Evolutionary conservation across 805 yeast species (phyloP).

Genomic region (Wickerhamiella nectarea): DNA sequence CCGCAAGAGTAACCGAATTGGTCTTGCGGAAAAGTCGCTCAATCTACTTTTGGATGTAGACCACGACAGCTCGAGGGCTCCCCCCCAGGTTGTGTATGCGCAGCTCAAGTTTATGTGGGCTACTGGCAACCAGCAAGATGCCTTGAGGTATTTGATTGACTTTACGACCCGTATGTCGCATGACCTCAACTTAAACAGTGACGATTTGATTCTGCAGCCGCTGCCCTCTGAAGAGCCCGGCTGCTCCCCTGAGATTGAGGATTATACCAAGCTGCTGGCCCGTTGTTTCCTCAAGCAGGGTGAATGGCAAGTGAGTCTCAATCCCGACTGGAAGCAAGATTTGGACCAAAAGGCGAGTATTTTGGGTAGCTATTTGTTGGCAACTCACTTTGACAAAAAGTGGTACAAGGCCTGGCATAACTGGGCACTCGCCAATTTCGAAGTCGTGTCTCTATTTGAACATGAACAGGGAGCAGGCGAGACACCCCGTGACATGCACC

Average conservation of each 20-base stretch:
- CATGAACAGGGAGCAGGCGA: constrained; percentile 14
- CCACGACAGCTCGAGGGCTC: constrained; percentile 50
- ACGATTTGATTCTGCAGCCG: constrained; percentile 76
- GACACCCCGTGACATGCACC: background rate
- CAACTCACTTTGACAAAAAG: constrained; percentile 81
- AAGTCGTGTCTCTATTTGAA: constrained; percentile 59
- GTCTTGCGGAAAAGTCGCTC: constrained; percentile 83
- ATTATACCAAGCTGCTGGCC: constrained; percentile 73
- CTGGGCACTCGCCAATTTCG: constrained; percentile 97
- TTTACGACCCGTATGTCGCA: constrained; percentile 84
- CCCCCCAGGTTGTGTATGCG: constrained; percentile 95
- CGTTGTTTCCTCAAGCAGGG: constrained; percentile 95
- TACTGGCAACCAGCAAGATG: constrained; percentile 75
- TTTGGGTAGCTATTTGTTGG: constrained; percentile 79
- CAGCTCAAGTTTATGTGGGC: constrained; percentile 97
- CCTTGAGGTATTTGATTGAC: constrained; percentile 70
- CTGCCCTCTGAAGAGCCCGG: constrained; percentile 60
- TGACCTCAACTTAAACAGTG: constrained; percentile 75
- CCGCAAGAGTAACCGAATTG: constrained; percentile 83
- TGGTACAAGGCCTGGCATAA: constrained; percentile 99
- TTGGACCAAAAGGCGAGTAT: constrained; percentile 58
- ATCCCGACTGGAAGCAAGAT: constrained; percentile 65
- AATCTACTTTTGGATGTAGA: constrained; percentile 38
- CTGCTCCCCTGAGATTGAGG: constrained; percentile 55
- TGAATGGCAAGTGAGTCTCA: constrained; percentile 87